Base-by-base conservation (phyloP, 257 asterid species). In the Solanum tarapatanum region DNA sequence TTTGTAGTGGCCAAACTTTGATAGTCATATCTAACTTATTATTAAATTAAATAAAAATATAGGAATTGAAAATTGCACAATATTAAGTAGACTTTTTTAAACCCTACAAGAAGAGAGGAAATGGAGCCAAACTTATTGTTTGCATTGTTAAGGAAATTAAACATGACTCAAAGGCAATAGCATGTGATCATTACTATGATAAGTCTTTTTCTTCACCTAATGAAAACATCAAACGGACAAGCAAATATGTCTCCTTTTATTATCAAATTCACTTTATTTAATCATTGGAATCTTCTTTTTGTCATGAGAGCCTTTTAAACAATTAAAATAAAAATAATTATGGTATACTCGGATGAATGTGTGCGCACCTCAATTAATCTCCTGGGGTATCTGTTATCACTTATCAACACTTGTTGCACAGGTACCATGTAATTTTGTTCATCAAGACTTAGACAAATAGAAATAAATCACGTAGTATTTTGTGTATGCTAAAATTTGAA, bases 1-100 rank as follows among this genome's bases (percentile, higher is more conserved):
- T 86, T 32, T 86, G 35, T 72, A 36, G 77, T 37, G 66, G 75
- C 88, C 90, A 72, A 55, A 28, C 86, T 55, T 87, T 70, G 83
- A 21, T 48, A 70, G 23, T 86, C 77, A 60, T 51, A 62, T 4
- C 91, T 24, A 58, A 39, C 60, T 66, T 37, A 32, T 8, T 11
- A 64, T 1, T n/a, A 64, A 62, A 62, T 62, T 23, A 23, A 60
- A 60, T 60, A 0, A 39, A 23, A 62, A 64, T 37, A 82, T 16
- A 17, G 41, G 68, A 82, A 82, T 48, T 32, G 41, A 10, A 48
- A 48, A 82, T 28, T 48, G 28, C 19, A 45, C 11, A 80, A 3
- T 64, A 64, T 19, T 43, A 16, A 45, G 14, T 43, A 45, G 13
- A 80, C 84, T 16, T 43, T 28, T 45, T 48, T 5, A 28, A 16